Conservation (phyloP, 2,329 filamentous ascomycete species). For the Pseudogymnoascus sp. region DNA sequence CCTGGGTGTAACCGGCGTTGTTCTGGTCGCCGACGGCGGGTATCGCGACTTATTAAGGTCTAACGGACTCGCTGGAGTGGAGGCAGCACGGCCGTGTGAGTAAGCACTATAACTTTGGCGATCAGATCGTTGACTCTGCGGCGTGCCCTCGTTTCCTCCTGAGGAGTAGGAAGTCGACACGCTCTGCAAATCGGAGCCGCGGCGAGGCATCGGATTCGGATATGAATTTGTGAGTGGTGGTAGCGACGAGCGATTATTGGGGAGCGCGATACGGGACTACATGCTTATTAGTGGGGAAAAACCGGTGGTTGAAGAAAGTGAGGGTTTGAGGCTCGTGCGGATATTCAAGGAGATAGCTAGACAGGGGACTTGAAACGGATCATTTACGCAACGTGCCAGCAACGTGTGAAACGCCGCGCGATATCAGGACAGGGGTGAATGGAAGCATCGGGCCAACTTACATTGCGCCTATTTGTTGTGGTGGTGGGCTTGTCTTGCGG, state of each 20-base stretch:
- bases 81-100: neutral
- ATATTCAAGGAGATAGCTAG: conserved; percentile 8
- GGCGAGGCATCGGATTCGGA: conserved; percentile 8
- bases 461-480: conserved; percentile 11
- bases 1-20: conserved; percentile 1
- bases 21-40: neutral
- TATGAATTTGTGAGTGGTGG: conserved; percentile 7
- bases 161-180: neutral
- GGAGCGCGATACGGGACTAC: conserved; percentile 12
- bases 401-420: neutral
- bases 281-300: conserved; percentile 3
- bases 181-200: conserved; percentile 9
- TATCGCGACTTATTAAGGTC: conserved; percentile 8
- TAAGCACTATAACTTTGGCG: neutral
- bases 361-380: conserved; percentile 2
- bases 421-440: conserved; percentile 5
- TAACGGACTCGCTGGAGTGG: neutral
- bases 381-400: neutral
- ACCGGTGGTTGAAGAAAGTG: neutral
- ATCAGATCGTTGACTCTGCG: neutral
- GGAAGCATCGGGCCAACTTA: conserved; percentile 15
- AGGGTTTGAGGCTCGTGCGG: conserved; percentile 8
- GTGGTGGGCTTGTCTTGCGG: neutral
- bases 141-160: neutral
- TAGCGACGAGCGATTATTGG: conserved; percentile 9